phyloP scores from a whole-genome alignment of 2,329 filamentous ascomycete genomes.

The Oidium heveae region DNA sequence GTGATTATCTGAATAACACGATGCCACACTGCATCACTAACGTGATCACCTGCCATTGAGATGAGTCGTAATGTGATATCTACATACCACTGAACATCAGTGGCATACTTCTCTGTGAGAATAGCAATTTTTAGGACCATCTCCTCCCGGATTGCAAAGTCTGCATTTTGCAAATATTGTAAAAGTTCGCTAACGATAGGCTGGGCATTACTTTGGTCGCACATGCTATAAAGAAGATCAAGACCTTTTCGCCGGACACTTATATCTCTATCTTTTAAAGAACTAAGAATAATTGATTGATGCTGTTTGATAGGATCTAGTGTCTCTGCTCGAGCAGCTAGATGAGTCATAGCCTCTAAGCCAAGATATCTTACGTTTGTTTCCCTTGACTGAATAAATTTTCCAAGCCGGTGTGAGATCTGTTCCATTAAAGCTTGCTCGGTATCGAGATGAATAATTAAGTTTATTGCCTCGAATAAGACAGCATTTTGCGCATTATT shows the following conservation, averaged over 20 bases:
- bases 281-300: conserved; percentile 85
- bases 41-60: conserved; percentile 90
- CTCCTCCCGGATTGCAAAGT: conserved; percentile 94
- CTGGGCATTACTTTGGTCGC: conserved; percentile 79
- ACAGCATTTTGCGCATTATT: conserved; percentile 98
- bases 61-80: conserved; percentile 88
- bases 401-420: conserved; percentile 70
- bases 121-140: conserved; percentile 99
- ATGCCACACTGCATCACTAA: conserved; percentile 98
- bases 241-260: conserved; percentile 89
- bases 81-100: conserved; percentile 97
- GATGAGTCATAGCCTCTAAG: conserved; percentile 91
- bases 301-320: conserved; percentile 95
- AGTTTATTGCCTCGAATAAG: conserved; percentile 92
- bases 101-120: conserved; percentile 92
- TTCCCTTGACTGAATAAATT: conserved; percentile 89
- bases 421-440: conserved; percentile 90
- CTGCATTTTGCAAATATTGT: conserved; percentile 83
- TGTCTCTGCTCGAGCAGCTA: conserved; percentile 80
- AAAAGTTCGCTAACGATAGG: conserved; percentile 83
- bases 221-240: conserved; percentile 98
- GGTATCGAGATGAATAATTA: conserved; percentile 91
- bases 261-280: conserved; percentile 84
- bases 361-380: conserved; percentile 94
- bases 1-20: conserved; percentile 96